phyloP scores from a whole-genome alignment of 345 rosid species.

The Pelargonium nanum region DNA sequence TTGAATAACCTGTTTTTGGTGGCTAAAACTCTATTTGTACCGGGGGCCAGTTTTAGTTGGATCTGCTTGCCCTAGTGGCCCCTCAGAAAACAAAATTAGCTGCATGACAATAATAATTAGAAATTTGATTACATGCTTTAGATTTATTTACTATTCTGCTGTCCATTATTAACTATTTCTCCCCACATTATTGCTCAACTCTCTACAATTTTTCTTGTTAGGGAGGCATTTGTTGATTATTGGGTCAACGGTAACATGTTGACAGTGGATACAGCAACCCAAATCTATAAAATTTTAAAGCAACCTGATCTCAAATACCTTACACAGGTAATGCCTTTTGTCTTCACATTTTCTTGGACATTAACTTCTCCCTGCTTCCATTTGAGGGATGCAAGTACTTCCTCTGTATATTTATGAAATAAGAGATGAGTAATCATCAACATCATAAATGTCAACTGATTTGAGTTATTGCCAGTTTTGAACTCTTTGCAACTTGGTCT shows the following conservation, averaged over 20 bases:
- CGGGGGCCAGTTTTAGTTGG: no score
- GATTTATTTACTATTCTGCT: no score
- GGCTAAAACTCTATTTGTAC: no score
- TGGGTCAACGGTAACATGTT: constrained; percentile 72
- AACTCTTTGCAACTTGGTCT: constrained; percentile 1
- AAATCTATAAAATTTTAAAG: constrained; percentile 57
- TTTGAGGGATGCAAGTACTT: not conserved
- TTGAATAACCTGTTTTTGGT: no score
- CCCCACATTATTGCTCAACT: not conserved
- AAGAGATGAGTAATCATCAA: not conserved
- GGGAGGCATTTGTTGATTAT: constrained; percentile 63
- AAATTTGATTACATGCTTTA: not conserved
- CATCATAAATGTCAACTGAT: not conserved
- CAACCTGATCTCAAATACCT: constrained; percentile 60
- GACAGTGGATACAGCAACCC: constrained; percentile 55
- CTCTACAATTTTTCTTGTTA: constrained; percentile 16
- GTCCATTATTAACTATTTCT: not conserved
- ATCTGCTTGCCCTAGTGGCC: no score
- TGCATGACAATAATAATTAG: not conserved
- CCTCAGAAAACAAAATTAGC: not conserved
- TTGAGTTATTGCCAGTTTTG: not conserved
- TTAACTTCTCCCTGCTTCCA: not conserved
- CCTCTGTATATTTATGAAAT: not conserved
- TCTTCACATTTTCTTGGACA: not conserved
- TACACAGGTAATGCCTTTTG: constrained; percentile 45